Evolutionary conservation across 306 rosid species (phyloP).

Genomic region (Malus orientalis): DNA sequence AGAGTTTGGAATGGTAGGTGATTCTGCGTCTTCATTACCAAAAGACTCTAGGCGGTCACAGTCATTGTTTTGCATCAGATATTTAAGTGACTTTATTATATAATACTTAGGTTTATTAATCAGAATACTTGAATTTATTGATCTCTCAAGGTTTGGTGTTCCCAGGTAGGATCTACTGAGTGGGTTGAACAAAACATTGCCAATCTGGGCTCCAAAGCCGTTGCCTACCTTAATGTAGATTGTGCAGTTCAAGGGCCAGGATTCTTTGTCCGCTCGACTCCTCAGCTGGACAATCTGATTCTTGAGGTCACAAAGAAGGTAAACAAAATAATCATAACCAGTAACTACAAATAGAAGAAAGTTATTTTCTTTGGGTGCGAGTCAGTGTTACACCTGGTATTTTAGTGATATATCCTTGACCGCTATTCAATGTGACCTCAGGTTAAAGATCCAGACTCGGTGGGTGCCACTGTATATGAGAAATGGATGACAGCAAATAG

Average conservation of each 20-base stretch:
- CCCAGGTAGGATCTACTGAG: constrained; percentile 92
- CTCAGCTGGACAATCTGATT: constrained; percentile 83
- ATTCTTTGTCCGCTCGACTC: constrained; percentile 75
- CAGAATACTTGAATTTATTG: not conserved
- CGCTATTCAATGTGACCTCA: constrained; percentile 30
- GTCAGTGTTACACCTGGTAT: not conserved
- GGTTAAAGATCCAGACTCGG: constrained; percentile 83
- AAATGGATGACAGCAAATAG: constrained; percentile 43
- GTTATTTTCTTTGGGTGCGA: not conserved
- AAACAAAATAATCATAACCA: not conserved
- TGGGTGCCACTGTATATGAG: constrained; percentile 43
- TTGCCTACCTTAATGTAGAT: constrained; percentile 92
- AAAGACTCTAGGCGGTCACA: not conserved
- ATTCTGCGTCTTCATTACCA: not conserved
- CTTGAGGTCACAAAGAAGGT: constrained; percentile 74
- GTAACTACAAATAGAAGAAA: not conserved
- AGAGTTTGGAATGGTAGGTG: constrained; percentile 38
- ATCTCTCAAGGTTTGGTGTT: not conserved
- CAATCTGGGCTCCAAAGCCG: constrained; percentile 69
- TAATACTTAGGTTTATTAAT: not conserved
- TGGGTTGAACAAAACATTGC: constrained; percentile 94
- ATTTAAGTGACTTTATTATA: not conserved
- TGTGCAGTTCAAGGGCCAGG: constrained; percentile 96
- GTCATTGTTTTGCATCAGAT: constrained; percentile 12
- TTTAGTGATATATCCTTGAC: constrained; percentile 2